These are phyloP conservation scores for Tetratostichococcus sp. DNA, from an alignment of 139 green algal genomes.

Conservation along the genomic window DNA sequence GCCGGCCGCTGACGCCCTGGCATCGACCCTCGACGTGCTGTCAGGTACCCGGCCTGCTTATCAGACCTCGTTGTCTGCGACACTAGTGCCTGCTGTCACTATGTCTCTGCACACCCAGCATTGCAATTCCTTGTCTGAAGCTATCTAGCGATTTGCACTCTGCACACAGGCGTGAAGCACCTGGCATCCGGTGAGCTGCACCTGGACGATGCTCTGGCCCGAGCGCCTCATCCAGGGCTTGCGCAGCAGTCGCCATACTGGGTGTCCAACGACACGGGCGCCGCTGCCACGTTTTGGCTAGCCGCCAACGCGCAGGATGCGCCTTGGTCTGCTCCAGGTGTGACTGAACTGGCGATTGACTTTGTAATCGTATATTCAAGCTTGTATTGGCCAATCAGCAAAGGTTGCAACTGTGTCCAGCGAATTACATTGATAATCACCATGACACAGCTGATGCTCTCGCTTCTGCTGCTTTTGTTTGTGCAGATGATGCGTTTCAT, in stretches of 20 bases:
- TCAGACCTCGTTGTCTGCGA: no score
- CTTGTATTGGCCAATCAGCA: no score
- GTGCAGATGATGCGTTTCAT: not conserved
- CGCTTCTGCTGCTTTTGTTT: no score
- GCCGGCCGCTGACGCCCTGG: slow-evolving; percentile 10
- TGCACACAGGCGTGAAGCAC: not conserved
- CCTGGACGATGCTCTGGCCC: not conserved
- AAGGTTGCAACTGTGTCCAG: no score
- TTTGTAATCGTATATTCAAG: no score
- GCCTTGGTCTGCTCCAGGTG: not conserved
- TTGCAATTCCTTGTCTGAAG: no score
- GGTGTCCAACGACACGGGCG: slow-evolving; percentile 37
- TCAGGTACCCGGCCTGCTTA: not conserved
- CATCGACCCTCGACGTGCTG: not conserved
- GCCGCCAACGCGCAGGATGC: not conserved
- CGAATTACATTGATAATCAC: no score
- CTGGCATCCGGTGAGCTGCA: not conserved
- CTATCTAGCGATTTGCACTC: no score
- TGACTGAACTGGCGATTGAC: no score
- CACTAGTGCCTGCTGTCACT: no score
- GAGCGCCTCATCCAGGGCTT: not conserved
- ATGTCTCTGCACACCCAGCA: no score
- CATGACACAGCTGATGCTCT: no score
- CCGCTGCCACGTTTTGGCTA: slow-evolving; percentile 25
- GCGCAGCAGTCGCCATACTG: slow-evolving; percentile 13